A percentile compares a stretch with the other conserved stretches of the same genome.
These are phyloP conservation scores for Ceratopteris richardii DNA, from an alignment of 75 land plant genomes.

Conservation along the genomic window DNA sequence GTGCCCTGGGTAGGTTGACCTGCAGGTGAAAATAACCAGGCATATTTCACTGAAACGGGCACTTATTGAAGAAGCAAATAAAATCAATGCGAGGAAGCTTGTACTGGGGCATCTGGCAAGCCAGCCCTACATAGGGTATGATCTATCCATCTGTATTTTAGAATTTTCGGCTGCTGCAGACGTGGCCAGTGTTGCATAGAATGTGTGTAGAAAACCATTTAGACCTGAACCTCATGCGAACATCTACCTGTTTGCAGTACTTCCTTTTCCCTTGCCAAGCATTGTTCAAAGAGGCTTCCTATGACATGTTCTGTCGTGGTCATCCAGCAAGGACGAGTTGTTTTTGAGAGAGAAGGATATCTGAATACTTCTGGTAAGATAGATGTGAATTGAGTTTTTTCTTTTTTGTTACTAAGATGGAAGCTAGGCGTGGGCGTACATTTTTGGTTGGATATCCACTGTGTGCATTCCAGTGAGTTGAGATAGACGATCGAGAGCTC, in stretches of 20 bases:
- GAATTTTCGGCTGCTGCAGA: too few relatives aligned
- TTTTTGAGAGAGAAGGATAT: constrained; percentile 42
- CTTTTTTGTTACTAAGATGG: too few relatives aligned
- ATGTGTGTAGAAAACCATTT: too few relatives aligned
- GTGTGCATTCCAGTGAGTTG: too few relatives aligned
- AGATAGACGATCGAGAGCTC: too few relatives aligned
- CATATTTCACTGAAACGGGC: constrained; percentile 39
- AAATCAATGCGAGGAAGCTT: constrained; percentile 29
- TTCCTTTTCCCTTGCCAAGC: constrained; percentile 50
- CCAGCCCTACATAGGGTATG: constrained; percentile 21
- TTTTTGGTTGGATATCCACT: too few relatives aligned
- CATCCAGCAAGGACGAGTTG: constrained; percentile 58
- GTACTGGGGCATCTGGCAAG: constrained; percentile 33
- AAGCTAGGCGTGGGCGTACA: too few relatives aligned
- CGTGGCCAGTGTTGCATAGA: too few relatives aligned
- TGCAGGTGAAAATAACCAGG: constrained; percentile 44
- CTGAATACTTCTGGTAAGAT: constrained; percentile 6
- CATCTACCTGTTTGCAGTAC: too few relatives aligned
- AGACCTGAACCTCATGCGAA: too few relatives aligned
- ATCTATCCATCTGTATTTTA: not conserved
- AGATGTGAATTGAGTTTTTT: too few relatives aligned
- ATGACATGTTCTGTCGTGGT: constrained; percentile 49
- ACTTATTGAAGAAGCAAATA: constrained; percentile 38
- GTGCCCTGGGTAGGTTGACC: constrained; percentile 25
- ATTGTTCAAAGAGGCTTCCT: constrained; percentile 60